Evolutionary conservation across 2,329 filamentous ascomycete species (phyloP).

Genomic region (Laburnicola sp.): DNA sequence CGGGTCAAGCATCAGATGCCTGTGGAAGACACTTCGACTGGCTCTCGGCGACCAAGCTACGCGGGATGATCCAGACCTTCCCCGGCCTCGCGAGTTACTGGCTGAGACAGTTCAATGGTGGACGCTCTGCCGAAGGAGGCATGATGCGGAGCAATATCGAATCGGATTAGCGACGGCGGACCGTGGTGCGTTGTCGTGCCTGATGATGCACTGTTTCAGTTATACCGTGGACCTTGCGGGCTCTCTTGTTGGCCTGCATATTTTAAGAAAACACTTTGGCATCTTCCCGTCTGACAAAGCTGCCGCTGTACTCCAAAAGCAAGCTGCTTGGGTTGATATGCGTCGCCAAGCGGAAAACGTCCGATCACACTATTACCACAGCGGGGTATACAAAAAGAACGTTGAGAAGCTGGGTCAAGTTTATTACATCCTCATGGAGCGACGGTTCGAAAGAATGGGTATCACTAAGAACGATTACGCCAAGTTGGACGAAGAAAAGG

Average conservation of each 20-base stretch:
- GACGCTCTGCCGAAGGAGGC: conserved; percentile 24
- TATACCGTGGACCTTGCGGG: conserved; percentile 38
- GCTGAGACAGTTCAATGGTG: conserved; percentile 38
- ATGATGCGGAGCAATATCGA: conserved; percentile 32
- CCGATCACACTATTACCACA: conserved; percentile 19
- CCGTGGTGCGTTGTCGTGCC: conserved; percentile 24
- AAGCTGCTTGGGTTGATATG: conserved; percentile 37
- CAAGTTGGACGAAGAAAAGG: conserved; percentile 23
- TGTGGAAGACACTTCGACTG: conserved; percentile 41
- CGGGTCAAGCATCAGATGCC: conserved; percentile 31
- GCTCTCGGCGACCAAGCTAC: conserved; percentile 27
- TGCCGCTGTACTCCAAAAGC: conserved; percentile 26
- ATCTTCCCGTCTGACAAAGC: conserved; percentile 31
- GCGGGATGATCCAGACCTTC: conserved; percentile 25
- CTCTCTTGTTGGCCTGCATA: conserved; percentile 41
- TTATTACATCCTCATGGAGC: conserved; percentile 25
- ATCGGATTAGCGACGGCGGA: conserved; percentile 30
- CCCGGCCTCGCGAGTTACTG: conserved; percentile 37
- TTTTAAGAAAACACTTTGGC: conserved; percentile 28
- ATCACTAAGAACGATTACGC: conserved; percentile 16
- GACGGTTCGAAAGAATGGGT: conserved; percentile 23
- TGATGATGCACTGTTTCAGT: conserved; percentile 44
- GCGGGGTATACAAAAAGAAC: conserved; percentile 16
- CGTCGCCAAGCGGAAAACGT: conserved; percentile 12
- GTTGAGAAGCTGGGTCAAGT: conserved; percentile 19